Evolutionary conservation across 2,329 filamentous ascomycete genomes (phyloP).

Genomic region (Alternaria sp.): DNA sequence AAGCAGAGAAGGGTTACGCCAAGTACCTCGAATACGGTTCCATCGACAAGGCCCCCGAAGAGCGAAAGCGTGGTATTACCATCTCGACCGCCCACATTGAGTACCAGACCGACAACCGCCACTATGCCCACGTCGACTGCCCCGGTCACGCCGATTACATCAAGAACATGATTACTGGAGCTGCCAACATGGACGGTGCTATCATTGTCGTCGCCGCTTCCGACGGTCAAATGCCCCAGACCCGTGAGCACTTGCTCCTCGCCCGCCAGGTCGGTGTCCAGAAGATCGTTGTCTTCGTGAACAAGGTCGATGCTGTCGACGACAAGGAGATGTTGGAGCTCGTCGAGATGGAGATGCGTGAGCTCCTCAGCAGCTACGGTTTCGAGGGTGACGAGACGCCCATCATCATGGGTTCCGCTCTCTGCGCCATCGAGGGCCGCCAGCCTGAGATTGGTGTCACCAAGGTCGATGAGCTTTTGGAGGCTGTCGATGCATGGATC

Average conservation of each 20-base stretch:
- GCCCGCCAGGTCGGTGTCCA: constrained; percentile 98
- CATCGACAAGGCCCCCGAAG: constrained; percentile 98
- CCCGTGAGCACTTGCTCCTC: constrained; percentile 95
- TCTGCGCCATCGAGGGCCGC: constrained; percentile 89
- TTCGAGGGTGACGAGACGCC: constrained; percentile 99
- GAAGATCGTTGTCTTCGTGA: constrained; percentile 98
- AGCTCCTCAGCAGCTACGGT: constrained; percentile 88
- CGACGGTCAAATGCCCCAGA: constrained; percentile 99
- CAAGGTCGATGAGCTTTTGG: constrained; percentile 91
- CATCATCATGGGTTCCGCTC: constrained; percentile 94
- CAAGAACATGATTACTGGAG: constrained; percentile 99
- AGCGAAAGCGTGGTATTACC: constrained; percentile 99
- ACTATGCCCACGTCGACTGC: constrained; percentile 99
- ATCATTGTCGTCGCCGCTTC: constrained; percentile 98
- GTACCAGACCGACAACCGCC: constrained; percentile 90
- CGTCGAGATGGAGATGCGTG: constrained; percentile 99
- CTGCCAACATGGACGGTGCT: constrained; percentile 98
- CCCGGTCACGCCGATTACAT: constrained; percentile 99
- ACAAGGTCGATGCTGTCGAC: constrained; percentile 97
- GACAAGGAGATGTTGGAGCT: constrained; percentile 99
- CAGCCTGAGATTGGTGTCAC: constrained; percentile 82
- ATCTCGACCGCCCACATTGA: constrained; percentile 99
- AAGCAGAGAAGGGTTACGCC: constrained; percentile 91
- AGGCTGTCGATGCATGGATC: constrained; percentile 93
- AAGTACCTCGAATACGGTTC: constrained; percentile 96